phyloP scores from a whole-genome alignment of 228 moss, liverwort and hornwort species.

The Sphagnum fallax region DNA sequence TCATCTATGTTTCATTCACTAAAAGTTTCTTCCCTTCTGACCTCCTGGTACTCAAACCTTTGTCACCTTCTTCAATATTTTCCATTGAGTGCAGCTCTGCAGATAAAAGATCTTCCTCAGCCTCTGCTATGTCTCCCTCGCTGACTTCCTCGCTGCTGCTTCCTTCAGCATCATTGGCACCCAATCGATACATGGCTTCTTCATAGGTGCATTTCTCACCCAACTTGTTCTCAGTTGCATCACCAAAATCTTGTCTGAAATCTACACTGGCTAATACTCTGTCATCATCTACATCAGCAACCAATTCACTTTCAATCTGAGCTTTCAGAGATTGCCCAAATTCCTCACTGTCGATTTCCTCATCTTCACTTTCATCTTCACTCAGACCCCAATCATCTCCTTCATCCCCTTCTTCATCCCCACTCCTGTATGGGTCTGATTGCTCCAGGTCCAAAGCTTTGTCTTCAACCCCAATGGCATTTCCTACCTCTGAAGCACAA shows the following conservation, averaged over 20 bases:
- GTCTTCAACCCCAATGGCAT: conserved; percentile 68
- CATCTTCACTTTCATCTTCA: conserved; percentile 29
- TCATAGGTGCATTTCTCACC: too few relatives aligned
- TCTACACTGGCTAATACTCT: conserved; percentile 11
- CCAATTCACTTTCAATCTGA: conserved; percentile 23
- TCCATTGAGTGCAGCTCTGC: too few relatives aligned
- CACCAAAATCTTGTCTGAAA: too few relatives aligned
- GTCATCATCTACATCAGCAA: conserved; percentile 16
- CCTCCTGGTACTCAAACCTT: too few relatives aligned
- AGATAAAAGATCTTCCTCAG: too few relatives aligned
- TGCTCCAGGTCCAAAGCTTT: conserved; percentile 38
- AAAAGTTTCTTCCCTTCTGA: too few relatives aligned
- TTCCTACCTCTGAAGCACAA: conserved; percentile 33
- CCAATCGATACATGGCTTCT: background rate
- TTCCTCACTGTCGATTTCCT: conserved; percentile 37
- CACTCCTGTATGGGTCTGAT: conserved; percentile 34
- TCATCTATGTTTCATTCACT: too few relatives aligned
- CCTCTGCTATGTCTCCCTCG: background rate
- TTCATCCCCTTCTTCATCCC: conserved; percentile 15
- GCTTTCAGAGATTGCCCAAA: conserved; percentile 8
- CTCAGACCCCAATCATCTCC: conserved; percentile 43
- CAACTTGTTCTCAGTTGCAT: too few relatives aligned
- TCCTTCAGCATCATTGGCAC: background rate
- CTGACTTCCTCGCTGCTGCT: too few relatives aligned
- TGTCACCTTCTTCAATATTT: too few relatives aligned